These are phyloP conservation scores for Yamadazyma kanchanaburiensis DNA, from an alignment of 1,139 yeast species.

Conservation along the genomic window DNA sequence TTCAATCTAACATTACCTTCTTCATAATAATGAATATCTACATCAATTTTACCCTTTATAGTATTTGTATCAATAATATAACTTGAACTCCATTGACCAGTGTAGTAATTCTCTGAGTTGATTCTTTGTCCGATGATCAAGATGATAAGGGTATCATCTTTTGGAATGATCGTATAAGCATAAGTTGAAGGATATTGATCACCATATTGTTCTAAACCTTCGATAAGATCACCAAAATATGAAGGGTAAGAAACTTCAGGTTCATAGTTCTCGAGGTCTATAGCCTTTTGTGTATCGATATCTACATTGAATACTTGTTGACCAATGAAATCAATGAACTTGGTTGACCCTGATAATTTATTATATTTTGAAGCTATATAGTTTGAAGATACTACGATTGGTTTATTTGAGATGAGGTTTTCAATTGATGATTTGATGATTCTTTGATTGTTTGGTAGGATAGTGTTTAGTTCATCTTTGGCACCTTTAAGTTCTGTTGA, in stretches of 20 bases:
- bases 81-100: slow-evolving; percentile 82
- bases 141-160: slow-evolving; percentile 27
- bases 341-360: slow-evolving; percentile 30
- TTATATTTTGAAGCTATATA: slow-evolving; percentile 35
- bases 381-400: slow-evolving; percentile 27
- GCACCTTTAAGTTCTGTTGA: slow-evolving; percentile 39
- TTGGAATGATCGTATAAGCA: slow-evolving; percentile 43
- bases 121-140: slow-evolving; percentile 70
- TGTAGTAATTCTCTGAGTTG: slow-evolving; percentile 78
- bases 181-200: slow-evolving; percentile 54
- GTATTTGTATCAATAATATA: slow-evolving; percentile 45
- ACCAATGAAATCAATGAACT: slow-evolving; percentile 36
- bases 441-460: slow-evolving; percentile 20
- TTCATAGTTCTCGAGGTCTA: slow-evolving; percentile 47
- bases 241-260: slow-evolving; percentile 23
- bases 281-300: slow-evolving; percentile 40
- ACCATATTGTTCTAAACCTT: slow-evolving; percentile 37
- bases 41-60: slow-evolving; percentile 52
- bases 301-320: slow-evolving; percentile 62
- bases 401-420: slow-evolving; percentile 24
- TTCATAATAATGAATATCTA: slow-evolving; percentile 90
- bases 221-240: slow-evolving; percentile 27
- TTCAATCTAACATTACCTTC: slow-evolving; percentile 90
- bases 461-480: slow-evolving; percentile 20
- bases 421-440: slow-evolving; percentile 29